Conservation (phyloP, 441 rosid species). For the Biscutella auriculata region DNA sequence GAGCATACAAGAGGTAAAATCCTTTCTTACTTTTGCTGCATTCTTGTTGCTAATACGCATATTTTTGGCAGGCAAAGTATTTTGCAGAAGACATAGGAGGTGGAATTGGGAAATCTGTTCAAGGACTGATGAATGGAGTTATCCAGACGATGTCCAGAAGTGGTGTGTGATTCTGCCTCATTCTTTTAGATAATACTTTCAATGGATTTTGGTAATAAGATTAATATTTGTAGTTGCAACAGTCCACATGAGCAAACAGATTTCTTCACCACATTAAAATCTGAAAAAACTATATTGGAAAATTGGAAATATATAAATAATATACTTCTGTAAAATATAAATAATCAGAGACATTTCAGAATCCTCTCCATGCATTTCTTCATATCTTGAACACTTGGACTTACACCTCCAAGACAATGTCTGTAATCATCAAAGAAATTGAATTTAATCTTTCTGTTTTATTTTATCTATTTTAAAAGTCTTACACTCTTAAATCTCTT, state of each 20-base stretch:
- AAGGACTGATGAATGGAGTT: conserved; percentile 53
- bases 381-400: background rate
- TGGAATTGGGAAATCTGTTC: conserved; percentile 77
- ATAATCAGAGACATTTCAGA: background rate
- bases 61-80: conserved; percentile 59
- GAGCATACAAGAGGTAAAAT: conserved; percentile 63
- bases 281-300: conserved; percentile 13
- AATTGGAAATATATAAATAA: background rate
- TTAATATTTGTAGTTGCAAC: conserved; percentile 8
- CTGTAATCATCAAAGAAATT: conserved; percentile 28
- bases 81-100: conserved; percentile 85
- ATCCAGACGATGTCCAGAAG: conserved; percentile 27
- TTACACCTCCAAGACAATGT: conserved; percentile 50
- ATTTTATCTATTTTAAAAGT: background rate
- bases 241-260: conserved; percentile 13
- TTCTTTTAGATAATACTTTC: no score
- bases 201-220: no score
- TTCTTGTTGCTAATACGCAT: background rate
- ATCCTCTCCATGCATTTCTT: conserved; percentile 3
- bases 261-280: conserved; percentile 13
- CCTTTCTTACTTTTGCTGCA: background rate
- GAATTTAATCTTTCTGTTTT: conserved; percentile 9
- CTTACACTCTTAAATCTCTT: conserved; percentile 15
- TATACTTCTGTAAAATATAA: conserved; percentile 4
- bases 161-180: no score